These are phyloP conservation scores for Amniculicola lignicola DNA, from an alignment of 495 filamentous ascomycete genomes.

Conservation along the genomic window DNA sequence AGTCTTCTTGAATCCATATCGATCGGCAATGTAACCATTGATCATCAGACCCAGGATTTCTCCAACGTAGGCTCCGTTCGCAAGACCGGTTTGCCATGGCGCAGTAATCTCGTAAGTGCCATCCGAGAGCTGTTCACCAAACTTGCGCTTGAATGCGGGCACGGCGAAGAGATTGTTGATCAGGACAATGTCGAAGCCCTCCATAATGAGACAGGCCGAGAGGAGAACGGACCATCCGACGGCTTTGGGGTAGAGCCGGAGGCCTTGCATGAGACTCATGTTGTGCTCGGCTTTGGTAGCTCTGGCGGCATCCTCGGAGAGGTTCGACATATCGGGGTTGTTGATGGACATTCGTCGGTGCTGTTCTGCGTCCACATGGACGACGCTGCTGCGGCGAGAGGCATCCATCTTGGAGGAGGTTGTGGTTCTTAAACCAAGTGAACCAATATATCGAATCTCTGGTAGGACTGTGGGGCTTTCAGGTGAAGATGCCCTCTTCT, in stretches of 20 bases:
- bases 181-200: constrained; percentile 60
- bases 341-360: constrained; percentile 12
- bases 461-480: no score
- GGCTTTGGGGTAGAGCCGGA: constrained; percentile 57
- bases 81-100: constrained; percentile 73
- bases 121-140: constrained; percentile 55
- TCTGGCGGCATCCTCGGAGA: constrained; percentile 21
- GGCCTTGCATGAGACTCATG: constrained; percentile 24
- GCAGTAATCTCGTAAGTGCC: constrained; percentile 68
- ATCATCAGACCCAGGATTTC: constrained; percentile 75
- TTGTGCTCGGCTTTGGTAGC: constrained; percentile 21
- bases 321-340: constrained; percentile 7
- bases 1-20: constrained; percentile 70
- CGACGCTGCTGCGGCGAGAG: constrained; percentile 15
- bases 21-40: constrained; percentile 73
- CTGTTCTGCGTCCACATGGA: constrained; percentile 16
- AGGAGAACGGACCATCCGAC: constrained; percentile 60
- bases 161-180: constrained; percentile 49
- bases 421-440: background rate
- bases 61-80: constrained; percentile 62
- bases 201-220: constrained; percentile 62
- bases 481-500: background rate
- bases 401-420: constrained; percentile 2
- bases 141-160: constrained; percentile 62
- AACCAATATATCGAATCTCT: no score